phyloP scores from a whole-genome alignment of 768 basidiomycete genomes.

The Kwoniella newhampshirensis region DNA sequence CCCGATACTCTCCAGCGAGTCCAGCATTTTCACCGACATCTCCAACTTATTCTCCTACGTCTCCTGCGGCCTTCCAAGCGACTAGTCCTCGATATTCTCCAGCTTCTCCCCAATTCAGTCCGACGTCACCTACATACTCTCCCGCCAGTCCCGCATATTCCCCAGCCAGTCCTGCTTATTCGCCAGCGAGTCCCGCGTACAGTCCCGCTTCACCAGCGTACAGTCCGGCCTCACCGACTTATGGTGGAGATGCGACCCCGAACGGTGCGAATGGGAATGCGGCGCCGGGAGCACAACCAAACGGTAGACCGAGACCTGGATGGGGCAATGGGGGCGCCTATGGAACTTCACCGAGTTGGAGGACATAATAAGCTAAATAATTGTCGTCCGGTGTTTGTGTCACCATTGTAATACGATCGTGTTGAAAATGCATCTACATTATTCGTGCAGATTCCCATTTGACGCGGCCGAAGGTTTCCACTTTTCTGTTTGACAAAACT shows the following conservation, averaged over 20 bases:
- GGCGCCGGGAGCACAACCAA: constrained; percentile 13
- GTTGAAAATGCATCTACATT: neutral
- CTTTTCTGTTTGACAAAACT: no score
- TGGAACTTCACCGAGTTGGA: constrained; percentile 42
- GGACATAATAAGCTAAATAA: constrained; percentile 5
- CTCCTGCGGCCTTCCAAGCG: constrained; percentile 45
- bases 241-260: constrained; percentile 2
- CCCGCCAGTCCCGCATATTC: constrained; percentile 90
- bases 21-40: constrained; percentile 47
- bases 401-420: neutral
- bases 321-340: constrained; percentile 40
- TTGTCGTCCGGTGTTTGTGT: no score
- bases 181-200: constrained; percentile 83
- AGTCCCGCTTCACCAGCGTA: constrained; percentile 39
- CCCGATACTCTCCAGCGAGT: constrained; percentile 37
- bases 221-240: constrained; percentile 37
- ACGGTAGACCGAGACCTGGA: constrained; percentile 28
- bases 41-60: constrained; percentile 48
- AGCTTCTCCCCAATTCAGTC: constrained; percentile 84
- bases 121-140: constrained; percentile 82
- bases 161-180: constrained; percentile 87
- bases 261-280: constrained; percentile 10
- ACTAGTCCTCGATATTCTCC: constrained; percentile 59
- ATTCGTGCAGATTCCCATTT: neutral
- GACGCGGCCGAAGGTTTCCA: no score